phyloP scores from a whole-genome alignment of 2,329 filamentous ascomycete species.

The Ophiostoma perfectum region DNA sequence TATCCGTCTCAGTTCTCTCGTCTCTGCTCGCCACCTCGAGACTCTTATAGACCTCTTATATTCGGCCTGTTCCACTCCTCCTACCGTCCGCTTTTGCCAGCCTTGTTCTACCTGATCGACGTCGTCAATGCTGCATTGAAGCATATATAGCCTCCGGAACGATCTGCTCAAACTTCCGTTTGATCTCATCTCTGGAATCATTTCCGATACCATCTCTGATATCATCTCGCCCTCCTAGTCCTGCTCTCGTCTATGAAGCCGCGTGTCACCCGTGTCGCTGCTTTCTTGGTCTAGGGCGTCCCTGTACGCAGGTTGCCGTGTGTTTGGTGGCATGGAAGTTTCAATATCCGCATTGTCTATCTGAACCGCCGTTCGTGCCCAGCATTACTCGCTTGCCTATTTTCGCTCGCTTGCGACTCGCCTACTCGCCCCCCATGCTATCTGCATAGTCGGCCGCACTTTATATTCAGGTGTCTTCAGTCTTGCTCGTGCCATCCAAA shows the following conservation, averaged over 20 bases:
- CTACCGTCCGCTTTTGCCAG: not conserved
- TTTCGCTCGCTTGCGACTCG: no score
- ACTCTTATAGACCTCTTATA: not conserved
- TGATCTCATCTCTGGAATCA: not conserved
- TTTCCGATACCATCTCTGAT: not conserved
- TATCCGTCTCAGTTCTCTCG: not conserved
- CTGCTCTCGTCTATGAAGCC: not conserved
- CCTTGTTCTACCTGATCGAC: conserved; percentile 6
- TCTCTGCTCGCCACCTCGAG: not conserved
- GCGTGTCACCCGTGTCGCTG: not conserved
- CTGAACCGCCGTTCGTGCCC: conserved; percentile 29
- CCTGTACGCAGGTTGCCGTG: conserved; percentile 29
- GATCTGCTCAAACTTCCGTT: conserved; percentile 16
- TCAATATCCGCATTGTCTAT: conserved; percentile 37
- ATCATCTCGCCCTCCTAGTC: not conserved
- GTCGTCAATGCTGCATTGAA: conserved; percentile 16
- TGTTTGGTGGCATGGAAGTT: conserved; percentile 39
- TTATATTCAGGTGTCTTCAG: conserved; percentile 8
- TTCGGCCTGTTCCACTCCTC: not conserved
- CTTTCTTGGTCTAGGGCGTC: conserved; percentile 19
- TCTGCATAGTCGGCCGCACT: not conserved
- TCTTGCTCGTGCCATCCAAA: conserved; percentile 17
- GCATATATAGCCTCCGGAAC: conserved; percentile 19
- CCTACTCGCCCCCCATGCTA: conserved; percentile 13
- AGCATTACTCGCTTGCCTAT: not conserved